These are phyloP conservation scores for Condylostoma magnum DNA, from an alignment of 169 alveolate species.

Conservation along the genomic window DNA sequence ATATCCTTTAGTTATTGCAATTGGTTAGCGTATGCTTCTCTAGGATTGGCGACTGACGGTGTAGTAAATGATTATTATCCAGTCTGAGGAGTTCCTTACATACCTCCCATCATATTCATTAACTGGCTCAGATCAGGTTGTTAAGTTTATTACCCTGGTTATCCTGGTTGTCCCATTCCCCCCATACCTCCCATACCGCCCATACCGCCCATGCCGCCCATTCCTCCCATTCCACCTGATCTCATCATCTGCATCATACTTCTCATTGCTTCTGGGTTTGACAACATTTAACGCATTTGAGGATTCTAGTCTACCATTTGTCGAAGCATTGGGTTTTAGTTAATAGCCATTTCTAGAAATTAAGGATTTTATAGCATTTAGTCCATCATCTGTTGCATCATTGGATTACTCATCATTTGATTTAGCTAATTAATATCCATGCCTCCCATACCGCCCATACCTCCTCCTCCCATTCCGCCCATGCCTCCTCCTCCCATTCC, in stretches of 20 bases:
- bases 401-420: no score
- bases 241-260: conserved; percentile 47
- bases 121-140: no score
- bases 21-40: conserved; percentile 79
- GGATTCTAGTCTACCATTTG: no score
- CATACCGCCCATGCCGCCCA: conserved; percentile 63
- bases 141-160: background rate
- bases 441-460: conserved; percentile 50
- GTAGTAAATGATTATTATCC: background rate
- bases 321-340: no score
- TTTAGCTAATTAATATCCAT: no score
- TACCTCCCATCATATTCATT: no score
- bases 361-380: no score
- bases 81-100: background rate
- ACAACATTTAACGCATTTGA: no score
- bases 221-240: conserved; percentile 55
- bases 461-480: conserved; percentile 53
- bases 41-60: background rate
- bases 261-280: conserved; percentile 48
- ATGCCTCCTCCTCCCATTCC: conserved; percentile 35
- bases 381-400: background rate
- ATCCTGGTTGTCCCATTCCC: no score
- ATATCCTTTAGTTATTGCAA: conserved; percentile 89
- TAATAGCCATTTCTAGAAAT: no score
- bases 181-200: conserved; percentile 57